Conservation (phyloP, 805 yeast genomes). For the Wickerhamiella azymoides region DNA sequence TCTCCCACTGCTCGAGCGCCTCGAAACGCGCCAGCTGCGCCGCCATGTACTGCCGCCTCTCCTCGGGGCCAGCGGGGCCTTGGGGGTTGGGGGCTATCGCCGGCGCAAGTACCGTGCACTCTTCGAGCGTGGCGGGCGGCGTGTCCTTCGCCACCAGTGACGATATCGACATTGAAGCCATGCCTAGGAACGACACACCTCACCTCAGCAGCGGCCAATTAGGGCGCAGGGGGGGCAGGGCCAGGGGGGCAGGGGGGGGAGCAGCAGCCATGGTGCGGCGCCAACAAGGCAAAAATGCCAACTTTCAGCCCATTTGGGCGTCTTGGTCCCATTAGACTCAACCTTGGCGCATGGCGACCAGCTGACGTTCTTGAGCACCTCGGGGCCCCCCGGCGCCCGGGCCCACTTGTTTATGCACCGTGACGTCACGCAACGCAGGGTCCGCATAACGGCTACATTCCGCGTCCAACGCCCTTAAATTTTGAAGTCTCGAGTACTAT, state of each 20-base stretch:
- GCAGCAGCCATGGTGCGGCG: no score
- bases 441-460: background rate
- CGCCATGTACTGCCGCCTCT: constrained; percentile 1
- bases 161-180: constrained; percentile 8
- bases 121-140: background rate
- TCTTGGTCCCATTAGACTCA: no score
- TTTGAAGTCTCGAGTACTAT: background rate
- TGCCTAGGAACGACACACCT: background rate
- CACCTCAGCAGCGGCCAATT: background rate
- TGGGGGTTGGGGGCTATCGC: no score
- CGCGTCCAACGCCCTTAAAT: background rate
- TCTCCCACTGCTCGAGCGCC: constrained; percentile 5
- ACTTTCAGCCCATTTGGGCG: no score
- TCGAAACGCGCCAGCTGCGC: constrained; percentile 5
- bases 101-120: constrained; percentile 5
- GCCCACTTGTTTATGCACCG: background rate
- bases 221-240: background rate
- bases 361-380: no score
- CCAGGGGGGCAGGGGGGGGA: background rate
- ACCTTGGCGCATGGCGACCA: no score
- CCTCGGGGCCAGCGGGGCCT: background rate
- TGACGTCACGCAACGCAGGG: no score
- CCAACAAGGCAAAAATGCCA: no score
- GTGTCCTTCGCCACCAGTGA: constrained; percentile 1
- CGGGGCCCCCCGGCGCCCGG: background rate